phyloP scores from a whole-genome alignment of 768 basidiomycete genomes.

The Lepiota subincarnata region DNA sequence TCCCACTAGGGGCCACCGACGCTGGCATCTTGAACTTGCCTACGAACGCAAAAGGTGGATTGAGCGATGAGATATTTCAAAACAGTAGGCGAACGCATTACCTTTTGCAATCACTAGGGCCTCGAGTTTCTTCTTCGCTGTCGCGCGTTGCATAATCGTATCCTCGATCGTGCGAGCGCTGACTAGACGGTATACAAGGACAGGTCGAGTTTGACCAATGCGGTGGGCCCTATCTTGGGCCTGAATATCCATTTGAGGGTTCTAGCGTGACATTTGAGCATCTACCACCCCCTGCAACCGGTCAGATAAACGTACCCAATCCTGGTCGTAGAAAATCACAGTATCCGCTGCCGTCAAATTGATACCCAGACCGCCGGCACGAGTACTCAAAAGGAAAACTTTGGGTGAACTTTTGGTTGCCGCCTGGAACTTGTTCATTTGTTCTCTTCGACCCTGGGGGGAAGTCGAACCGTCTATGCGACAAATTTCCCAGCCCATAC shows the following conservation, averaged over 20 bases:
- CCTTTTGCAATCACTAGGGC: conserved; percentile 94
- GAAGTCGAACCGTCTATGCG: conserved; percentile 89
- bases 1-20: conserved; percentile 41
- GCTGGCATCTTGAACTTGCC: conserved; percentile 84
- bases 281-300: background rate
- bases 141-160: conserved; percentile 84
- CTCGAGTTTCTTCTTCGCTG: conserved; percentile 86
- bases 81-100: conserved; percentile 21
- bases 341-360: conserved; percentile 83
- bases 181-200: conserved; percentile 85
- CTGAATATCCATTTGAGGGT: conserved; percentile 95
- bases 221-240: conserved; percentile 95
- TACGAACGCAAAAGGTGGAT: conserved; percentile 18
- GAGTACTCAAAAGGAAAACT: conserved; percentile 77
- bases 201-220: conserved; percentile 90
- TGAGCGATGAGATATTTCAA: background rate
- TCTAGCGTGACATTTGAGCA: conserved; percentile 36
- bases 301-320: conserved; percentile 58
- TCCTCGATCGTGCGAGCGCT: conserved; percentile 89
- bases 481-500: conserved; percentile 80
- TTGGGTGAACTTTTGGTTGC: conserved; percentile 57
- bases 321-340: conserved; percentile 91
- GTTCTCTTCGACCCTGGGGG: conserved; percentile 74
- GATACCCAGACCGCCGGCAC: conserved; percentile 77
- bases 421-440: conserved; percentile 83